Evolutionary conservation across 257 asterid species (phyloP).

Genomic region (Forsythia suspensa): DNA sequence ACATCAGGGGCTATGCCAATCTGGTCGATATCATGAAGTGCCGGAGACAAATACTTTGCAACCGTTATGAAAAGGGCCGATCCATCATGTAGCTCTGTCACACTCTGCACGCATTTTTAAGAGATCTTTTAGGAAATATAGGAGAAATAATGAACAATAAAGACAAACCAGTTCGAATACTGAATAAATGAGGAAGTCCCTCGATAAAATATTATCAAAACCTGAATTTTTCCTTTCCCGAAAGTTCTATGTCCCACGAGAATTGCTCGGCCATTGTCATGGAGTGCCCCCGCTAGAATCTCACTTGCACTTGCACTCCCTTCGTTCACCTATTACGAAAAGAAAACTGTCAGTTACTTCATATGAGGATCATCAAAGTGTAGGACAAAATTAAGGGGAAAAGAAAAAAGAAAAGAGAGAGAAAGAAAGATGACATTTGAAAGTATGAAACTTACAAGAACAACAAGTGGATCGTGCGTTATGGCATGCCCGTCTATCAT

Average conservation of each 20-base stretch:
- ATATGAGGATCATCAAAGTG: not conserved
- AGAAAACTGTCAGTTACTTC: not conserved
- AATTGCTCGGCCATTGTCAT: slow-evolving; percentile 86
- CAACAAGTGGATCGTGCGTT: slow-evolving; percentile 87
- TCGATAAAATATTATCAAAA: slow-evolving; percentile 14
- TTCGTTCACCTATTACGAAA: slow-evolving; percentile 67
- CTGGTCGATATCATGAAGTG: slow-evolving; percentile 91
- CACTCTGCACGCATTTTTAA: slow-evolving; percentile 56
- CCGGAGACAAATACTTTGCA: slow-evolving; percentile 86
- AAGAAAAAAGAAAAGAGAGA: not conserved
- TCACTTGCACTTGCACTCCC: slow-evolving; percentile 98
- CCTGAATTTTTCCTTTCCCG: slow-evolving; percentile 98
- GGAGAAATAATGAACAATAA: not conserved
- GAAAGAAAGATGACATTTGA: not conserved
- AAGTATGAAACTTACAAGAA: slow-evolving; percentile 52
- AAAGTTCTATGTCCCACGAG: slow-evolving; percentile 86
- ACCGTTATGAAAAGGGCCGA: slow-evolving; percentile 91
- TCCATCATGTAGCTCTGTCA: slow-evolving; percentile 85
- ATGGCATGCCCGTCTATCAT: slow-evolving; percentile 81
- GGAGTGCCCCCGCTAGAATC: slow-evolving; percentile 95
- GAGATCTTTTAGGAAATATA: not conserved
- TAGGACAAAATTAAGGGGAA: not conserved
- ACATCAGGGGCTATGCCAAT: slow-evolving; percentile 89
- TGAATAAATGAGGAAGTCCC: not conserved
- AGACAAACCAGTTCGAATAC: not conserved